Conservation (phyloP, 192 early-diverging fungal genomes). For the Entomortierella lignicola region DNA sequence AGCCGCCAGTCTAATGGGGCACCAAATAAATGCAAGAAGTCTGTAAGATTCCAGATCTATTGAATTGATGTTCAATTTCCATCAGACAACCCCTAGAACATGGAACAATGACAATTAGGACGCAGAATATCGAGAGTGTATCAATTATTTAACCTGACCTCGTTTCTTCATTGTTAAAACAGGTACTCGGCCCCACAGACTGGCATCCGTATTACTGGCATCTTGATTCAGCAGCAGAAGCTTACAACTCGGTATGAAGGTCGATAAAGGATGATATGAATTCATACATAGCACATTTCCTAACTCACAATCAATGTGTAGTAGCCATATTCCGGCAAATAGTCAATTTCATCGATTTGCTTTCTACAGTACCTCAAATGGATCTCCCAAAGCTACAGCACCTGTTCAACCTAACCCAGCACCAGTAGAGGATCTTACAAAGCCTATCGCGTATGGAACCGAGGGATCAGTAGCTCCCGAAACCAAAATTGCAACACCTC, state of each 20-base stretch:
- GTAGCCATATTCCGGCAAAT: slow-evolving; percentile 8
- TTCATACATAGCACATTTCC: neutral
- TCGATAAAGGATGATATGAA: neutral
- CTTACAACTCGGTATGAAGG: slow-evolving; percentile 16
- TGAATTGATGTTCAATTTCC: neutral
- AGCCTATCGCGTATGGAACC: slow-evolving; percentile 13
- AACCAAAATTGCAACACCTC: neutral
- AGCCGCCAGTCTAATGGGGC: slow-evolving; percentile 13
- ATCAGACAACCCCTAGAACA: neutral
- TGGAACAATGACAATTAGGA: neutral
- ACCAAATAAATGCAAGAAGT: slow-evolving; percentile 15
- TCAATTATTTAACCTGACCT: neutral
- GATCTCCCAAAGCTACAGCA: neutral
- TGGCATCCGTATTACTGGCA: slow-evolving; percentile 12
- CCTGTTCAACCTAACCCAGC: slow-evolving; percentile 30
- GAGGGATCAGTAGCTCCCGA: slow-evolving; percentile 37
- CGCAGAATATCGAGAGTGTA: too few species aligned
- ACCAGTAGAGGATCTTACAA: slow-evolving; percentile 24
- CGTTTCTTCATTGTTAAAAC: neutral
- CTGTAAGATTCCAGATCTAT: slow-evolving; percentile 8
- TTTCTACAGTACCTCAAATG: slow-evolving; percentile 28
- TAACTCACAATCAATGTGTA: neutral
- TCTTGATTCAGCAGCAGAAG: slow-evolving; percentile 17
- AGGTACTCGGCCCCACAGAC: slow-evolving; percentile 20
- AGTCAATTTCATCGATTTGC: slow-evolving; percentile 17